phyloP scores from a whole-genome alignment of 2,329 filamentous ascomycete species.

The Metarhizium sp. region DNA sequence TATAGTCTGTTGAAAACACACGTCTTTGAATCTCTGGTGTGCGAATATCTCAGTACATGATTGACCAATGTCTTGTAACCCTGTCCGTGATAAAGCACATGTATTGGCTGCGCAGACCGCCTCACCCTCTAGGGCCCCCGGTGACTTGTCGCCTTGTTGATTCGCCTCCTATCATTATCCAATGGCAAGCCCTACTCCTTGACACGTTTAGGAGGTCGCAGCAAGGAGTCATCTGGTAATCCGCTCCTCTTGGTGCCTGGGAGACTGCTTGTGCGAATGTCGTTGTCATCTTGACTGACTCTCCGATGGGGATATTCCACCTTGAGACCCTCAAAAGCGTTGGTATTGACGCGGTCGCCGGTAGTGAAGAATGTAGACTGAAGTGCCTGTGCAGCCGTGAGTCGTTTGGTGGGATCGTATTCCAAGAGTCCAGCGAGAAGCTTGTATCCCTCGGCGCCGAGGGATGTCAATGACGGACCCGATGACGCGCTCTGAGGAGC shows the following conservation, averaged over 20 bases:
- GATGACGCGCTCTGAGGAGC: conserved; percentile 24
- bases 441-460: conserved; percentile 70
- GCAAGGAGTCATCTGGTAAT: conserved; percentile 69
- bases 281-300: conserved; percentile 91
- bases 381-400: conserved; percentile 83
- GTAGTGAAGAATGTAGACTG: conserved; percentile 81
- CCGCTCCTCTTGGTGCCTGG: conserved; percentile 88
- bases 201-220: conserved; percentile 51
- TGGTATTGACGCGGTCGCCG: conserved; percentile 62
- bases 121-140: too few species aligned
- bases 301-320: conserved; percentile 82
- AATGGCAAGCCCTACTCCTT: conserved; percentile 38
- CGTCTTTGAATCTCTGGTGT: too few species aligned
- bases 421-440: conserved; percentile 76
- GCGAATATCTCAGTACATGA: too few species aligned
- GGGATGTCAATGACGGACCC: conserved; percentile 39
- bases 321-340: conserved; percentile 86
- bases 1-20: too few species aligned
- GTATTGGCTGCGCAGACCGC: too few species aligned
- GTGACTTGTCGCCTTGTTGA: too few species aligned
- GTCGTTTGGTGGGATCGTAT: conserved; percentile 82
- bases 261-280: conserved; percentile 82
- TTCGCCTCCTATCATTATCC: neutral
- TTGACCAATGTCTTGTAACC: too few species aligned
- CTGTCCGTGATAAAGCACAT: too few species aligned